phyloP scores from a whole-genome alignment of 2,329 filamentous ascomycete genomes.

The Tolypocladium cylindrosporum region DNA sequence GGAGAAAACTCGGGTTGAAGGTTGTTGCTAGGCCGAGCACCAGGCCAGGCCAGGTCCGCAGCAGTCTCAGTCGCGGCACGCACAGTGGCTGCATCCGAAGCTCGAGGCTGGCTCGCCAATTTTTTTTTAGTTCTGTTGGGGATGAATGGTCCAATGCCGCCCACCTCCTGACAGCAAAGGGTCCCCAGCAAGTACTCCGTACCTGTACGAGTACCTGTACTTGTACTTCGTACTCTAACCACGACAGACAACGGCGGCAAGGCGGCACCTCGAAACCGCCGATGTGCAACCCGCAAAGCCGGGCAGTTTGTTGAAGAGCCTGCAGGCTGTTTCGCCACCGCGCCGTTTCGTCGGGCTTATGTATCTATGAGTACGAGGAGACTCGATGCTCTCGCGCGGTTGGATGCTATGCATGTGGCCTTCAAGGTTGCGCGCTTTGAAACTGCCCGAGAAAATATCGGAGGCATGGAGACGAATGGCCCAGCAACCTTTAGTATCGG shows the following conservation, averaged over 20 bases:
- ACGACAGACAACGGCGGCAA: not conserved
- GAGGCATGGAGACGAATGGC: not conserved
- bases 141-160: slow-evolving; percentile 23
- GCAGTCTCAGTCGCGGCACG: slow-evolving; percentile 12
- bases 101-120: slow-evolving; percentile 9
- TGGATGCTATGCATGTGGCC: not conserved
- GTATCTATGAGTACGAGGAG: not conserved
- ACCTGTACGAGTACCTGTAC: not conserved
- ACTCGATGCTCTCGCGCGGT: not conserved
- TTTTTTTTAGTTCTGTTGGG: slow-evolving; percentile 32
- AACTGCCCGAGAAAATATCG: not conserved
- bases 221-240: not conserved
- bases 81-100: slow-evolving; percentile 5
- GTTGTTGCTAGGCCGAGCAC: slow-evolving; percentile 7
- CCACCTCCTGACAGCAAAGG: not conserved
- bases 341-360: not conserved
- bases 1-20: slow-evolving; percentile 13
- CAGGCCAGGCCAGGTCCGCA: slow-evolving; percentile 2
- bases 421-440: not conserved
- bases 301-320: not conserved
- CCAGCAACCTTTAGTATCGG: not conserved
- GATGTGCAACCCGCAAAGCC: not conserved
- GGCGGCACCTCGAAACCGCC: not conserved
- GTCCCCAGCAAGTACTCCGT: not conserved
- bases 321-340: not conserved